phyloP scores from a whole-genome alignment of 2,329 filamentous ascomycete genomes.

The Tolypocladium tundrense region DNA sequence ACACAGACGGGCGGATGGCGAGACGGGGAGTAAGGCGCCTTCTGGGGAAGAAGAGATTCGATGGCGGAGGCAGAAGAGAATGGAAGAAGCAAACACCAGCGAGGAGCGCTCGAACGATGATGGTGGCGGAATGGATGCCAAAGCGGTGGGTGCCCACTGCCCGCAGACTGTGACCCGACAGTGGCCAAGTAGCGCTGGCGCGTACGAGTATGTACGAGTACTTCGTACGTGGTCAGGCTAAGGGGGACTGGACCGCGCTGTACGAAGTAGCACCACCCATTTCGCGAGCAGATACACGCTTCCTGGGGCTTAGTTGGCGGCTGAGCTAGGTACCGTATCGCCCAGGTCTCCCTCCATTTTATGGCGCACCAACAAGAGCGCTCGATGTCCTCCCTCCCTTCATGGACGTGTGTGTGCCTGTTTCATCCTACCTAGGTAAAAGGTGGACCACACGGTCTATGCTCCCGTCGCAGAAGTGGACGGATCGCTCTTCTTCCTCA shows the following conservation, averaged over 20 bases:
- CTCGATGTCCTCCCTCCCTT: not conserved
- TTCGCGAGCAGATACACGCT: not conserved
- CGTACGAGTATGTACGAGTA: too few species aligned
- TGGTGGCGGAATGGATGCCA: not conserved
- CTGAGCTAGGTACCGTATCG: not conserved
- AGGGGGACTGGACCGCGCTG: not conserved
- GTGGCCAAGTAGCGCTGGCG: not conserved
- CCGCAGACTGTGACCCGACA: not conserved
- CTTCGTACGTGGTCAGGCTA: not conserved
- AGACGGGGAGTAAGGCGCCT: not conserved
- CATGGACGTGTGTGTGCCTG: not conserved
- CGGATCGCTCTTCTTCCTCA: not conserved
- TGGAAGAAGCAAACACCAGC: not conserved
- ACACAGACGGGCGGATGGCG: not conserved
- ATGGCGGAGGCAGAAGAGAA: not conserved
- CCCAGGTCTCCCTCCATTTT: not conserved
- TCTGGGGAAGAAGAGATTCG: not conserved
- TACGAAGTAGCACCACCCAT: not conserved
- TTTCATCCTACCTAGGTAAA: constrained; percentile 4
- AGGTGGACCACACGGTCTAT: not conserved
- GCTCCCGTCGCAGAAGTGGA: constrained; percentile 3
- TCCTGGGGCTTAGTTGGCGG: not conserved
- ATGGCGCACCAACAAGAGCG: not conserved
- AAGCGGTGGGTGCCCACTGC: not conserved
- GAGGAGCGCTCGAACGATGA: not conserved